A percentile compares a stretch with the other conserved stretches of the same genome.
Evolutionary conservation across 306 rosid genomes (phyloP).

Genomic region (Vigna mungo): DNA sequence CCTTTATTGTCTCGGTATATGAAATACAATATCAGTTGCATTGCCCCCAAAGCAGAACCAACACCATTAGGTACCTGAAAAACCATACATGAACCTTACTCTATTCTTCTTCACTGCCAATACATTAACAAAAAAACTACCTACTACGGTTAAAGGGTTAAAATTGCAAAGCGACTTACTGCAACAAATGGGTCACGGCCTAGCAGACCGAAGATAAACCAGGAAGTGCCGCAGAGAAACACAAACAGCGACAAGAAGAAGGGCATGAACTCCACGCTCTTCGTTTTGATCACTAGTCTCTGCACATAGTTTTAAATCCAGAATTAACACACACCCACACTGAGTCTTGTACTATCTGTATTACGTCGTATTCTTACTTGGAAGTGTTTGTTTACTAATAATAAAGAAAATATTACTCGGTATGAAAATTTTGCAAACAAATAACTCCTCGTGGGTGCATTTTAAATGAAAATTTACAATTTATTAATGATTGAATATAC

Average conservation of each 20-base stretch:
- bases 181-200: constrained; percentile 87
- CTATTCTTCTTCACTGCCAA: background rate
- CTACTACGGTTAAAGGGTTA: background rate
- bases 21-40: constrained; percentile 76
- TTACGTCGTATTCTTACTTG: background rate
- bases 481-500: background rate
- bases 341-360: background rate
- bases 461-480: background rate
- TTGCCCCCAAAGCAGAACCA: constrained; percentile 70
- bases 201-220: constrained; percentile 82
- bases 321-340: background rate
- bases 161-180: constrained; percentile 52
- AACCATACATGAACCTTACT: background rate
- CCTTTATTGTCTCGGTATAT: constrained; percentile 63
- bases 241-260: constrained; percentile 85
- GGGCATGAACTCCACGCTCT: constrained; percentile 95
- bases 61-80: constrained; percentile 77
- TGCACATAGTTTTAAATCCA: constrained; percentile 46
- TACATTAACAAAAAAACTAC: background rate
- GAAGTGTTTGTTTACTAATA: background rate
- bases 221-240: constrained; percentile 89
- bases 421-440: too few species aligned
- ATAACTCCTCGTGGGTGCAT: too few species aligned
- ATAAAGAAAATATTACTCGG: background rate
- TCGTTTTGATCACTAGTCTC: constrained; percentile 80